phyloP scores from a whole-genome alignment of 192 early-diverging fungal genomes.

The Entomortierella parvispora region DNA sequence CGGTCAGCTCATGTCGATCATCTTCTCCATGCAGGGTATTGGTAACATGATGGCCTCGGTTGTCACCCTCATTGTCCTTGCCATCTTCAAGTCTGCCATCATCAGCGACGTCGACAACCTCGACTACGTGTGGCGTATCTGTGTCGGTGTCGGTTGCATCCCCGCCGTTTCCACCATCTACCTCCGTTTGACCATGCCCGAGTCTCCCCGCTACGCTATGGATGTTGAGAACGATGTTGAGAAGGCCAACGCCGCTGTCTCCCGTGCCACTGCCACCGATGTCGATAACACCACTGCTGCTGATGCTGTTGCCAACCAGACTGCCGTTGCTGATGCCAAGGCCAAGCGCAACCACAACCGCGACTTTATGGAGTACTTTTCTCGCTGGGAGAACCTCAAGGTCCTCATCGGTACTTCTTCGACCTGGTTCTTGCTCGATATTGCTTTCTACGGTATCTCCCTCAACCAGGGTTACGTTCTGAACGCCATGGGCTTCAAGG shows the following conservation, averaged over 20 bases:
- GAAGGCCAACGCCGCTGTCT: conserved; percentile 43
- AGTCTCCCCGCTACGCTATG: conserved; percentile 86
- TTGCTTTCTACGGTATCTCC: conserved; percentile 76
- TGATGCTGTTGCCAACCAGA: conserved; percentile 51
- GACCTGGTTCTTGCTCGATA: conserved; percentile 84
- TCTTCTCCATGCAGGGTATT: conserved; percentile 94
- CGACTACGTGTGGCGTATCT: conserved; percentile 91
- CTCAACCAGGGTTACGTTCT: conserved; percentile 83
- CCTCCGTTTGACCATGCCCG: conserved; percentile 88
- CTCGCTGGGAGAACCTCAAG: conserved; percentile 82
- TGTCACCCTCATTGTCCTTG: conserved; percentile 73
- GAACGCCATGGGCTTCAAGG: conserved; percentile 74
- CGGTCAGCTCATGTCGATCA: conserved; percentile 83
- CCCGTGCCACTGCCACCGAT: conserved; percentile 57
- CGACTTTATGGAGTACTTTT: conserved; percentile 80
- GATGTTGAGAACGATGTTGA: conserved; percentile 61
- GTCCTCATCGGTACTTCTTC: conserved; percentile 79
- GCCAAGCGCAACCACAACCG: conserved; percentile 58
- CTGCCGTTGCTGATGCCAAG: conserved; percentile 30
- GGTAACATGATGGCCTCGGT: conserved; percentile 84
- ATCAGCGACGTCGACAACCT: conserved; percentile 68
- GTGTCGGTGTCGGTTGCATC: conserved; percentile 81
- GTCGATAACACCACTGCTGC: conserved; percentile 68
- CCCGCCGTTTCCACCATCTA: conserved; percentile 86
- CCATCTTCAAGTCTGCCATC: conserved; percentile 75